Evolutionary conservation across 2,329 filamentous ascomycete genomes (phyloP), one percentile per base, ranked within the genome.

Genomic region (Trichoderma hamatum): DNA sequence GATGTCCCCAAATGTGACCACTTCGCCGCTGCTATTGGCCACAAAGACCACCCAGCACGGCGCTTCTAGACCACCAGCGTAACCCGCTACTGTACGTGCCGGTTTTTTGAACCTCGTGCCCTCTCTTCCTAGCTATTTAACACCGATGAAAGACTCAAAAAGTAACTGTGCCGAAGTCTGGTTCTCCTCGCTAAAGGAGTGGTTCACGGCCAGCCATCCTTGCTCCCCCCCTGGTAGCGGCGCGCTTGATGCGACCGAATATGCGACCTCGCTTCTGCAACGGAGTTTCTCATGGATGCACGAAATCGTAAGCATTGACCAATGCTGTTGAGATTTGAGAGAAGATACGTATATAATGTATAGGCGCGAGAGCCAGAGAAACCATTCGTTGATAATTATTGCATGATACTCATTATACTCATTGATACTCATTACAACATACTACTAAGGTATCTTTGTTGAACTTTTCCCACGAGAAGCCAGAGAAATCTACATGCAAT

Each of bases 1-100:
- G 70, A 69, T 54, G 46, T 46, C 32, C 66, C 67, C 36, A 68
- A 55, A 74, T 70, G 71, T 71, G 71, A 67, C 69, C 70, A 60
- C 59, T 60, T 62, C 67, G 34, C 32, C 58, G 58, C 58, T 63
- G n/a, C 34, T n/a, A 70, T 70, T 70, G 69, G 69, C 52, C 54
- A 66, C 63, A 49, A 49, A 21, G 19, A 46, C 46, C 10, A 49
- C 46, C 39, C 34, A 30, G n/a, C 58, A 34, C 69, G 69, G 69
- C 69, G 69, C 69, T 68, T 70, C 67, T 36, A 56, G 16, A 19
- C 24, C 46, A 21, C 62, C 28, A 46, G 62, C 63, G 36, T 43
- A 63, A n/a, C 10, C 54, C 54, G 19, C 64, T 55, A 46, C 16
- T 3, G 21, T 24, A 10, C 32, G 24, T 54, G 51, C 26, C 39